phyloP scores from a whole-genome alignment of 2,329 filamentous ascomycete species.

The Monosporascus sp. region DNA sequence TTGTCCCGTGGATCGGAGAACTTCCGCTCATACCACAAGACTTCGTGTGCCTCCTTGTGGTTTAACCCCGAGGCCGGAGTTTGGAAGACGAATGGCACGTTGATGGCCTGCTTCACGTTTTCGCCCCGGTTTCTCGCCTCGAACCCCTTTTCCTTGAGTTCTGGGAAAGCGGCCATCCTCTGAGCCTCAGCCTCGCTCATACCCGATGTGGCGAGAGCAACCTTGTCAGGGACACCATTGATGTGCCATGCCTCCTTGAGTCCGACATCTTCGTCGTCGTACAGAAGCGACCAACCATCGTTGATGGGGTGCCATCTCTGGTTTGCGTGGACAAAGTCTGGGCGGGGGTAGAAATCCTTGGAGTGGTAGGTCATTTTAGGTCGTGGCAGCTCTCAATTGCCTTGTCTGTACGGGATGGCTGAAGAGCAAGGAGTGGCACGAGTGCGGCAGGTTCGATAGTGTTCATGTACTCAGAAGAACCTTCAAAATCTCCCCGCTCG shows the following conservation, averaged over 20 bases:
- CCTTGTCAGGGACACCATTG: conserved; percentile 40
- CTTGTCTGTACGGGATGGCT: neutral
- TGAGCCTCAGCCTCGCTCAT: conserved; percentile 34
- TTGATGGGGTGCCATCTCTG: conserved; percentile 57
- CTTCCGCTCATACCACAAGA: conserved; percentile 59
- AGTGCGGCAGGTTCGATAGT: neutral
- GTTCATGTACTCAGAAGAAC: neutral
- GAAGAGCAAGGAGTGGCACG: neutral
- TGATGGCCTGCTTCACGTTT: conserved; percentile 46
- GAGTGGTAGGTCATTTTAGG: conserved; percentile 23
- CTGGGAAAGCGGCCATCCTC: conserved; percentile 43
- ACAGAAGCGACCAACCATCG: conserved; percentile 58
- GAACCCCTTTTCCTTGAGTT: conserved; percentile 42
- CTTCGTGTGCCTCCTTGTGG: conserved; percentile 57
- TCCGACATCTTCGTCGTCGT: conserved; percentile 59
- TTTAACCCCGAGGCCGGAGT: conserved; percentile 57
- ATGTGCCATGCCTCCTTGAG: conserved; percentile 48
- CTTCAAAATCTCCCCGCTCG: neutral
- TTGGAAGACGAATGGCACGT: conserved; percentile 62
- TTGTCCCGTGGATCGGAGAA: conserved; percentile 44
- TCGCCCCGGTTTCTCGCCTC: conserved; percentile 25
- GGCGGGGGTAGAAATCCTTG: conserved; percentile 49
- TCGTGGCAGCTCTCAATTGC: neutral
- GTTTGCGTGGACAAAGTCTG: conserved; percentile 53
- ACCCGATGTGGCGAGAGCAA: conserved; percentile 21